Percentiles rank a stretch among this genome's conserved stretches.
phyloP scores from a whole-genome alignment of 768 basidiomycete species.

The Roridomyces roridus region DNA sequence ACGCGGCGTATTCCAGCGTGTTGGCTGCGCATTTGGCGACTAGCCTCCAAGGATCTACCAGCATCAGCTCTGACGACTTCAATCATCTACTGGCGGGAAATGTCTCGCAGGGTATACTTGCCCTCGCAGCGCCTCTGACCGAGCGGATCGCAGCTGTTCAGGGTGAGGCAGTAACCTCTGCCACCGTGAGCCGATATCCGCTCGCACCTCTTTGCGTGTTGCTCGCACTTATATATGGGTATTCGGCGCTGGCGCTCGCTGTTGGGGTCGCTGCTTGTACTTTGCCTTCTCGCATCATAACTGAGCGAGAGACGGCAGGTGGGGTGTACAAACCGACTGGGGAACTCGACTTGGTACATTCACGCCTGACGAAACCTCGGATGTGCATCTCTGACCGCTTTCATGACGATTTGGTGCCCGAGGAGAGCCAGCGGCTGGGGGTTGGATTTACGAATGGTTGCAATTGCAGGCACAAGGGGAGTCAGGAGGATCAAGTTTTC shows the following conservation, averaged over 20 bases:
- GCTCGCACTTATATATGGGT: conserved; percentile 1
- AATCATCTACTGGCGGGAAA: not conserved
- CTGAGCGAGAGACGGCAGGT: not conserved
- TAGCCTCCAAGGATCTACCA: not conserved
- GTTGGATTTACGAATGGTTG: not conserved
- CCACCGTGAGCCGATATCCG: not conserved
- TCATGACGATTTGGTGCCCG: not conserved
- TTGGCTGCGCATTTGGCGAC: conserved; percentile 1
- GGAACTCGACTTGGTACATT: not conserved
- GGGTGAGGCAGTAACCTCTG: not conserved
- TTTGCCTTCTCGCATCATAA: not conserved
- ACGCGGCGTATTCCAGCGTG: not conserved
- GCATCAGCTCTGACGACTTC: not conserved
- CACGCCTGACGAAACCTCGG: not conserved
- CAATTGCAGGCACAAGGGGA: not conserved
- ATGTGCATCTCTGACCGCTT: not conserved
- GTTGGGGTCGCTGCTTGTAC: not conserved
- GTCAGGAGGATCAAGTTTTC: not conserved
- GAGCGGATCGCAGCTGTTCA: not conserved
- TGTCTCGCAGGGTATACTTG: conserved; percentile 1
- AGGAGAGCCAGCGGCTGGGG: not conserved
- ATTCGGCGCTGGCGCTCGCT: not conserved
- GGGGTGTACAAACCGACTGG: not conserved
- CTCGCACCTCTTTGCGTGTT: not conserved
- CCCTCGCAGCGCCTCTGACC: conserved; percentile 7